Evolutionary conservation across 1,284 basidiomycete genomes (phyloP), one percentile per base, ranked within the genome.

Genomic region (Irpex sp.): DNA sequence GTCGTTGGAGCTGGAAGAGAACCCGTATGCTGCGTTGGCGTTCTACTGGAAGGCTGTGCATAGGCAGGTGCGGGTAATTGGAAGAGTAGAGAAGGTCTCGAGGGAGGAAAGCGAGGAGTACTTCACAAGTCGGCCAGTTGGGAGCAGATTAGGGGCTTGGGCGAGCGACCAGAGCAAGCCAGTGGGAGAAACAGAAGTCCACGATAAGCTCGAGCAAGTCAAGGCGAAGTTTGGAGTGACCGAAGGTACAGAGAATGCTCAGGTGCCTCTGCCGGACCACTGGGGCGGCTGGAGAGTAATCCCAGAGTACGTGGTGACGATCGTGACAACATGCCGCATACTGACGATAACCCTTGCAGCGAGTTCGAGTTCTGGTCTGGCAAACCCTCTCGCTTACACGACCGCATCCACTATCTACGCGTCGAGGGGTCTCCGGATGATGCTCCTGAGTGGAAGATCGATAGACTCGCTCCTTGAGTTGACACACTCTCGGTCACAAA

Each of bases 231-330:
- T 94, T 70, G 81, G 79, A 13, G 79, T 84, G 7, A 73, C 78
- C 4, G 79, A 80, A 52, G 75, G 69, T 9, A 77, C 81, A 57
- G 67, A 72, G 38, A 76, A 78, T 5, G 78, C 66, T 1, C 78
- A 87, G 59, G 81, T 98, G 7, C 91, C 93, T 0, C 80, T 91
- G 56, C 97, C 97, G 1, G 89, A 93, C 5, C 93, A 93, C 76
- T 99, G 97, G 97, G 97, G 97, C 63, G 97, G 97, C 2, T 98
- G 93, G 89, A 84, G 96, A 69, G 84, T 99, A 48, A 82, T 98
- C 5, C 97, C 97, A 13, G 85, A 85, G 92, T 96, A 76, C 75
- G 89, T 84, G 9, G 8, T 5, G 2, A 17, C 17, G 11, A 51
- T 21, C 13, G 15, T n/a, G 15, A 61, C 7, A 56, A 62, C 19